These are phyloP conservation scores for Nemophila menziesii DNA, from an alignment of 257 asterid species.

Conservation along the genomic window DNA sequence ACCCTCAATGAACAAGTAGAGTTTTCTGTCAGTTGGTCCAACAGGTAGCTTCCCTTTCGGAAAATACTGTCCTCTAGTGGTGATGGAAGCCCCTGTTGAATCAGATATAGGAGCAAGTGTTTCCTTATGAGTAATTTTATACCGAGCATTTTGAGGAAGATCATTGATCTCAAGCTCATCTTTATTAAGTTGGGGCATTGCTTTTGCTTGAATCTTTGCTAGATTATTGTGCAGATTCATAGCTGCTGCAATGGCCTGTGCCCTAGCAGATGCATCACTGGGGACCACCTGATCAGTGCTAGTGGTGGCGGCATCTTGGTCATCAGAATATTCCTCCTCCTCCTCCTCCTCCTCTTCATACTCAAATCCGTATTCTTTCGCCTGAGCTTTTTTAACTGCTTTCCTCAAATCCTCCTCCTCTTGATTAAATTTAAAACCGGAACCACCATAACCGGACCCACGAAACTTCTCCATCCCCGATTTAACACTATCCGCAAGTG, in stretches of 20 bases:
- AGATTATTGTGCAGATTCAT: constrained; percentile 71
- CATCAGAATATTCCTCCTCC: constrained; percentile 61
- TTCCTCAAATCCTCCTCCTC: constrained; percentile 83
- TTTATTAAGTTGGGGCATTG: constrained; percentile 71
- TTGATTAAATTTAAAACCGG: constrained; percentile 80
- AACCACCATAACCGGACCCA: constrained; percentile 91
- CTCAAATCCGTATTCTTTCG: constrained; percentile 69
- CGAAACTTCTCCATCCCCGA: constrained; percentile 83
- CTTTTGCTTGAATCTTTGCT: constrained; percentile 80
- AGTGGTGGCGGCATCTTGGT: constrained; percentile 53
- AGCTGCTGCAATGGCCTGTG: constrained; percentile 68
- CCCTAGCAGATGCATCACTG: constrained; percentile 61
- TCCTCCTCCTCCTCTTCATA: constrained; percentile 88
- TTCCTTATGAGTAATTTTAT: constrained; percentile 95
- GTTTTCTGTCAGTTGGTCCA: constrained; percentile 73
- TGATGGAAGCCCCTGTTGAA: constrained; percentile 92
- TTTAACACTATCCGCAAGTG: constrained; percentile 72
- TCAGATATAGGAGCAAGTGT: constrained; percentile 89
- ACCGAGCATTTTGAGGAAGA: constrained; percentile 90
- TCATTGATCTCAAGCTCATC: constrained; percentile 87
- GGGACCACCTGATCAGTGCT: constrained; percentile 23
- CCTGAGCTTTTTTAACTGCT: constrained; percentile 93
- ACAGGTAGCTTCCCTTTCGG: constrained; percentile 64
- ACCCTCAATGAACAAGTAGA: constrained; percentile 86
- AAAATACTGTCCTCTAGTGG: constrained; percentile 71